Evolutionary conservation across 495 filamentous ascomycete genomes (phyloP), one percentile per base, ranked within the genome.

Genomic region (Astrocystis sublimbata): DNA sequence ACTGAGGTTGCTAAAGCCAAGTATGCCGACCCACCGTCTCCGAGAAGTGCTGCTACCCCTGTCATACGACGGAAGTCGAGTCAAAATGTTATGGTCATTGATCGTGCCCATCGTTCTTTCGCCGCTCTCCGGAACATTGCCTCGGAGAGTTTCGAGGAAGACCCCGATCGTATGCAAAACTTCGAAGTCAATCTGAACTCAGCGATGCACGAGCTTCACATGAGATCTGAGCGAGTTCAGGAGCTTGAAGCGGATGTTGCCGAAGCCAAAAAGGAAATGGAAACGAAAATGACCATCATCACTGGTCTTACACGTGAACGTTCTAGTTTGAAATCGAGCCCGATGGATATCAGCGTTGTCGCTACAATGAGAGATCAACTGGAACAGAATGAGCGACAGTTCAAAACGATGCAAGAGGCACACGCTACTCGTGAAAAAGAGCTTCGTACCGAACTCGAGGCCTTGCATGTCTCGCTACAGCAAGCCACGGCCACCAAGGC

Each of bases 301-400:
- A 91, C 92, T 17, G 94, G 94, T 6, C 83, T 98, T 35, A 96
- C 96, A 17, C 86, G 93, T 41, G 94, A 98, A 72, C 83, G 94
- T 66, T 92, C 92, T 2, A 92, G 90, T 72, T 85, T 97, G 76
- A 92, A 92, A 71, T 86, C 86, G 2, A 90, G 92, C 10, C 90
- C 92, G 13, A 89, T 97, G 73, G 94, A 98, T 68, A 96, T 96
- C 75, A 92, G 90, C 6, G 86, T 96, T 52, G 89, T 98, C n/a
- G 86, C 90, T 15, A 86, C 86, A 13, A 85, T 98, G 76, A 88
- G 91, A 51, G 92, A 93, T 49, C 92, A 97, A 71, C 81, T 98
- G 15, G 81, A 92, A 53, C 87, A 92, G 71, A 92, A 87, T 65
- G 92, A 98, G 74, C 86, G 84, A 61, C 85, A 92, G 67, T 90